These are phyloP conservation scores for Plectosphaerella sp. DNA, from an alignment of 2,329 filamentous ascomycete genomes.

Conservation along the genomic window DNA sequence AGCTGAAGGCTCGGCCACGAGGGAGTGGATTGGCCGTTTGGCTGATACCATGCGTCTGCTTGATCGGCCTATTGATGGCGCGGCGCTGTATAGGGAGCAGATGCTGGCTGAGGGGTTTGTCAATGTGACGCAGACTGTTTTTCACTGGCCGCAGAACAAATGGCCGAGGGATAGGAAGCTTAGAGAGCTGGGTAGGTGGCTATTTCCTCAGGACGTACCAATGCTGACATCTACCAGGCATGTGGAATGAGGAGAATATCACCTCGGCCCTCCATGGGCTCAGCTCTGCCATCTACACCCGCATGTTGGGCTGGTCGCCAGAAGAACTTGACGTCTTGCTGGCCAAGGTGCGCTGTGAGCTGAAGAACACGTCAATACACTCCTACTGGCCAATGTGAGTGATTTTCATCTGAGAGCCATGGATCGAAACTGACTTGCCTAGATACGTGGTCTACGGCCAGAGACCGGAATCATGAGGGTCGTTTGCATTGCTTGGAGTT, in stretches of 20 bases:
- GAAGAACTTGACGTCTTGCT: constrained; percentile 18
- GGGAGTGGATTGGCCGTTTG: constrained; percentile 1
- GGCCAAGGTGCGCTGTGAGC: constrained; percentile 16
- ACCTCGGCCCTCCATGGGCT: constrained; percentile 18
- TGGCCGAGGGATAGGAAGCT: constrained; percentile 42
- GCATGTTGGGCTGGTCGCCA: constrained; percentile 17
- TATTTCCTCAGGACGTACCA: not conserved
- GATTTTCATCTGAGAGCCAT: rapidly evolving
- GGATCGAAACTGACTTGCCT: not conserved
- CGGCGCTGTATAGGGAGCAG: constrained; percentile 26
- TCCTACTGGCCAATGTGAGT: constrained; percentile 11
- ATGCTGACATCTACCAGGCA: constrained; percentile 8
- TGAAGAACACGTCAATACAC: constrained; percentile 19
- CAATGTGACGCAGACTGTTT: constrained; percentile 38
- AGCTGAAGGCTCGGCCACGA: constrained; percentile 5
- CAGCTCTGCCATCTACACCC: constrained; percentile 20
- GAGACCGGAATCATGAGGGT: constrained; percentile 1
- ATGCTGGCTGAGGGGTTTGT: constrained; percentile 44
- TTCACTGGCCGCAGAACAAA: constrained; percentile 38
- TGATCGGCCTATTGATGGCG: constrained; percentile 24
- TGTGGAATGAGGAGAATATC: constrained; percentile 14
- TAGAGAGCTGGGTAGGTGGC: constrained; percentile 36
- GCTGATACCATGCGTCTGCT: constrained; percentile 6
- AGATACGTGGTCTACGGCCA: constrained; percentile 10
- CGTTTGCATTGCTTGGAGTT: too few relatives aligned